phyloP scores from a whole-genome alignment of 2,329 filamentous ascomycete species.

The Fusarium sambucinum region DNA sequence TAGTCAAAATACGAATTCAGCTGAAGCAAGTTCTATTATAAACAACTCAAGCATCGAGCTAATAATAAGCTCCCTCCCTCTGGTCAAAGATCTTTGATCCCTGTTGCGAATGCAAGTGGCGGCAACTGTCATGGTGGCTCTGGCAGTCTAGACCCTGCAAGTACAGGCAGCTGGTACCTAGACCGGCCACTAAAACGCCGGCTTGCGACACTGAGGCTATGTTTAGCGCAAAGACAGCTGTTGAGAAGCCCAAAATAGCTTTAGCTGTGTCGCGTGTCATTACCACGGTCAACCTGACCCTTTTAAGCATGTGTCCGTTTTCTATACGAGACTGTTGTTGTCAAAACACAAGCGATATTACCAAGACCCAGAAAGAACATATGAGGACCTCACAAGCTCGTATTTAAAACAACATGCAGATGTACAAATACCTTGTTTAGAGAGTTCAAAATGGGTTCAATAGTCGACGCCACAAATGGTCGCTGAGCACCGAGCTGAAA shows the following conservation, averaged over 20 bases:
- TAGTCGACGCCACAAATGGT: background rate
- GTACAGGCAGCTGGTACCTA: conserved; percentile 12
- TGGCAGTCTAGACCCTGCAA: conserved; percentile 26
- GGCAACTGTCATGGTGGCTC: conserved; percentile 33
- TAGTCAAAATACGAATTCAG: background rate
- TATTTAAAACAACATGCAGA: background rate
- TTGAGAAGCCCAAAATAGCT: conserved; percentile 29
- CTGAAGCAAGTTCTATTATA: conserved; percentile 28
- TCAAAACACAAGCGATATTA: background rate
- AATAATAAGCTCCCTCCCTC: conserved; percentile 27
- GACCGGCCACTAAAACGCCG: conserved; percentile 24
- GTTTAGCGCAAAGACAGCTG: conserved; percentile 13
- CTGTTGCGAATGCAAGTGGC: conserved; percentile 14
- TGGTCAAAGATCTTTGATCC: background rate
- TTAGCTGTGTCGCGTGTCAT: background rate
- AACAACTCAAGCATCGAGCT: background rate
- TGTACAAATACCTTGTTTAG: background rate
- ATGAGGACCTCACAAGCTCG: background rate
- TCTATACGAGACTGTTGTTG: background rate
- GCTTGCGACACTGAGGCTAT: conserved; percentile 18
- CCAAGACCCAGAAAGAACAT: too few relatives aligned
- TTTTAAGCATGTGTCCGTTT: background rate
- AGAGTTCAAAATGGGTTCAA: background rate
- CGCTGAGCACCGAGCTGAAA: background rate
- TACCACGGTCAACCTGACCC: background rate